These are phyloP conservation scores for Starmerella etchellsii DNA, from an alignment of 805 yeast species.

Conservation along the genomic window DNA sequence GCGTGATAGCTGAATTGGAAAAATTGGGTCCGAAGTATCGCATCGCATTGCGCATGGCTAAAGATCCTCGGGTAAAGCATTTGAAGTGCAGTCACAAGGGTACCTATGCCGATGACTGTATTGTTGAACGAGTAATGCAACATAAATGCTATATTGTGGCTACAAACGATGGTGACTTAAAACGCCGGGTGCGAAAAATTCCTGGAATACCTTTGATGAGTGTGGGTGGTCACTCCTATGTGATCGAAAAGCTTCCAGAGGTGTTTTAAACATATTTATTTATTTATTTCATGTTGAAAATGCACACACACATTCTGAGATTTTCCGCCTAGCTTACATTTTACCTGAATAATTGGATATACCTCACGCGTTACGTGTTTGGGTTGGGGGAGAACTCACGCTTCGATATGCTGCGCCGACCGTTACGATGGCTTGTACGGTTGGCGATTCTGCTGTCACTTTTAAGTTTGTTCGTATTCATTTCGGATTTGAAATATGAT, in stretches of 20 bases:
- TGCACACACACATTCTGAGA: no score
- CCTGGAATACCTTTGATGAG: conserved; percentile 97
- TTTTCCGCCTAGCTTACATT: no score
- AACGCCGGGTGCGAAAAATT: conserved; percentile 84
- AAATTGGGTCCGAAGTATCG: conserved; percentile 90
- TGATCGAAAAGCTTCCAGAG: conserved; percentile 88
- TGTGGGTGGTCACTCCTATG: conserved; percentile 87
- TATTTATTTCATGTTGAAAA: conserved; percentile 2
- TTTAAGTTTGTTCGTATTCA: conserved; percentile 23
- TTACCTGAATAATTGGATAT: no score
- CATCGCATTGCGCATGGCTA: conserved; percentile 83
- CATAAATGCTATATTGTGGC: conserved; percentile 97
- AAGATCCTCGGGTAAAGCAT: conserved; percentile 82
- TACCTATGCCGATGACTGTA: conserved; percentile 95
- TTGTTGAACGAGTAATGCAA: conserved; percentile 84
- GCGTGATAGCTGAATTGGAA: conserved; percentile 96
- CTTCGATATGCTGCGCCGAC: conserved; percentile 1
- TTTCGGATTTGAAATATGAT: conserved; percentile 32
- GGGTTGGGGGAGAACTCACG: no score
- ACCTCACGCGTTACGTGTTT: no score
- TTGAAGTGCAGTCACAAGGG: conserved; percentile 87
- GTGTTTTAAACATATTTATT: conserved; percentile 32
- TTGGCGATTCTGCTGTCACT: conserved; percentile 11
- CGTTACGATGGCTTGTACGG: conserved; percentile 10
- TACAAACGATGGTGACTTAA: conserved; percentile 93